Evolutionary conservation across 2,329 filamentous ascomycete species (phyloP), one percentile per base, ranked within the genome.

Genomic region (Aureobasidium zeae): DNA sequence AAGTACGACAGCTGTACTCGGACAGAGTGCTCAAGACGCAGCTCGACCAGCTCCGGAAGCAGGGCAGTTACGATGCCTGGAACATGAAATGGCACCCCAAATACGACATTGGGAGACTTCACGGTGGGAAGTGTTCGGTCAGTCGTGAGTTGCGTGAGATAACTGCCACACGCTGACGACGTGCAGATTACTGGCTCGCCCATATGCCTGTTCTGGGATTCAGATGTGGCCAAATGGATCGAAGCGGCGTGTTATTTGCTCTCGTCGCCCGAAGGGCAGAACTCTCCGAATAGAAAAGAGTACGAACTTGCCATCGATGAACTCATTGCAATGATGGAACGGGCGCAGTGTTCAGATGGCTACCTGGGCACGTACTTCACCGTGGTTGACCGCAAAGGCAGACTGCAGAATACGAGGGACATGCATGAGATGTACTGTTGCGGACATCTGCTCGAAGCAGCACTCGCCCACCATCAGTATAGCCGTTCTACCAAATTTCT

Each of bases 321-420:
- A 44, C 55, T 79, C n/a, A 74, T 76, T 0, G 61, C 65, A 0
- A 78, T 75, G 69, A 77, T 80, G 9, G 54, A 67, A 6, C 57
- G 53, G 2, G 76, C 77, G 0, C 76, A 80, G 58, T 69, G 74
- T 42, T 56, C 62, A 1, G 77, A 81, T 53, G 77, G 77, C 1
- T 81, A 81, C 52, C 54, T 81, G 16, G 80, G 80, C 52, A 70
- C 78, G 5, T 75, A 80, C 52, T 80, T 73, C 49, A 77, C 73
- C 0, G 71, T 80, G 0, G 71, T 77, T 1, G 72, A 74, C 31
- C 73, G 73, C 0, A 65, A 60, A 0, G 70, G 71, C 39, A 57
- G 75, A 7, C 80, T 74, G 62, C 68, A 71, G 0, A 79, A 80
- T 50, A 49, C 81, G 6, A 58, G 74, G 35, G 77, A 81, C 55